Base-by-base conservation (phyloP, 768 basidiomycete genomes). In the Mycena chlorophos region DNA sequence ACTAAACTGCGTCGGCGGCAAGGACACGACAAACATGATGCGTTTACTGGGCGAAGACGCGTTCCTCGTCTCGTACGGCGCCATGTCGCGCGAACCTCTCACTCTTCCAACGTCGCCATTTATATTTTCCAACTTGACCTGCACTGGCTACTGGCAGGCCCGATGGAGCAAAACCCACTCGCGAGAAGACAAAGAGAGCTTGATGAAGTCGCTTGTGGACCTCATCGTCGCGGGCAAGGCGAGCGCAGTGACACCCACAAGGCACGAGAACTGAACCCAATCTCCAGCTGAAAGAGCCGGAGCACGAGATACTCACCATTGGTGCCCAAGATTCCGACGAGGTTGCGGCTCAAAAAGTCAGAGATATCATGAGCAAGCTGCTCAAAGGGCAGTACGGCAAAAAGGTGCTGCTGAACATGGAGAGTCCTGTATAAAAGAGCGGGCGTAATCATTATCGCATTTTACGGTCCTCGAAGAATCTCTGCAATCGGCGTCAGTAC, bases 381-480 rank as follows among this genome's bases (percentile, higher is more conserved):
- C 63, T 67, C 25, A 63, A 67, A 3, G 74, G 75, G 3, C 65
- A 67, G 47, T 69, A 75, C 65, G 75, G 74, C 23, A 78, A 73
- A 65, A 79, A 79, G 64, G 68, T 76, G 17, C 61, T 78, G 47
- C 66, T 78, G 54, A 77, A 68, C 57, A 67, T 78, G 23, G 72
- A 73, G 49, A 57, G 60, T 39, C 48, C 61, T 6, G 40, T 10
- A 37, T 49, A 58, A n/a, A n/a, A n/a, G n/a, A n/a, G n/a, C 29
- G 34, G 27, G 27, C 46, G 17, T 22, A 48, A 39, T 39, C 56
- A 64, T 75, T 76, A 87, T 68, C 85, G 80, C 78, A 85, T 82
- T 65, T 90, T 91, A 65, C 90, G 81, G 67, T 93, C 91, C 71
- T 92, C 89, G 67, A 93, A 93, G 78, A 93, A 93, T 58, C 81